Evolutionary conservation across 208 protist genomes (phyloP), one percentile per base, ranked within the genome.

Genomic region (Naegleria lovaniensis): DNA sequence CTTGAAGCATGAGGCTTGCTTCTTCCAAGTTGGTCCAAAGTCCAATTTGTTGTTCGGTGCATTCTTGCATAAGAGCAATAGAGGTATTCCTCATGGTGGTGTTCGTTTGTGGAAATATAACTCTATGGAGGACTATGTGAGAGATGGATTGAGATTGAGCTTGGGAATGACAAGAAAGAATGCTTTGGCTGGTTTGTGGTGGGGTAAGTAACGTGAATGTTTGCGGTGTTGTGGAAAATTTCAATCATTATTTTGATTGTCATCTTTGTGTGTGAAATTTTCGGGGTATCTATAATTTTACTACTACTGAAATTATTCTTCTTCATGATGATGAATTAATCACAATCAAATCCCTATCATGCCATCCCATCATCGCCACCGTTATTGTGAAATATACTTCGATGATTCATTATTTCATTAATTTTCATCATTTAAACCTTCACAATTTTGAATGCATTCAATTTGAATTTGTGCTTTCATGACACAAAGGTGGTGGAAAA

Each of bases 41-140:
- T 33, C 40, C n/a, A 36, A 51, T 51, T 29, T 38, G 5, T 33
- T 86, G 38, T 86, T 86, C 5, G 38, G 15, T 33, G 83, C 83
- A n/a, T 86, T 86, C 39, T 22, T 86, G 6, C 39, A 43, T 25
- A 86, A 86, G 9, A 33, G 39, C 6, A 86, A n/a, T 33, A 86
- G 83, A 86, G 83, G 83, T 13, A 33, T 38, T 25, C 13, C 39
- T n/a, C 83, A 86, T 9, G 83, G 83, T 51, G 83, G 83, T 51
- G 83, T 51, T 51, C 15, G 83, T 51, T 48, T 86, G 16, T 86
- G 83, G 83, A 41, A 86, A 7, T 86, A 86, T 33, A 86, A 86
- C 33, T 41, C 7, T 11, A 51, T 86, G 83, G 39, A 43, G n/a
- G 40, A 48, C 29, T 41, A 40, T 29, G 83, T 86, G 9, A 86